These are phyloP conservation scores for Coniochaeta sp. DNA, from an alignment of 2,329 filamentous ascomycete genomes.

Conservation along the genomic window DNA sequence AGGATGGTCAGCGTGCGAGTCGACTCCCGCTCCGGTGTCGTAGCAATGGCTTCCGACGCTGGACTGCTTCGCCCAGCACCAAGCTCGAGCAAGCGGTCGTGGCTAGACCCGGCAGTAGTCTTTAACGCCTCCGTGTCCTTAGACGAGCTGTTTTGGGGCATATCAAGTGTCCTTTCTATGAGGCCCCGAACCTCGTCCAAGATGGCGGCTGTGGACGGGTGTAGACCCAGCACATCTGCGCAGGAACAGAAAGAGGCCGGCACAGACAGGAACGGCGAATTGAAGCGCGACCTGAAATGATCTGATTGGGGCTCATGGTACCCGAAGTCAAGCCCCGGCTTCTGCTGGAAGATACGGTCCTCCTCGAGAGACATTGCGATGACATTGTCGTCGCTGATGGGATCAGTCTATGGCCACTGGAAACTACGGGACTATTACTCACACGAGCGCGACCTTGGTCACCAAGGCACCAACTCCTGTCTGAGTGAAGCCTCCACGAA, in stretches of 20 bases:
- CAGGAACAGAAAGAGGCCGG: conserved; percentile 29
- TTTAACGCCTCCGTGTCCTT: conserved; percentile 22
- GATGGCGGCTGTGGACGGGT: conserved; percentile 31
- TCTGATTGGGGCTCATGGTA: conserved; percentile 27
- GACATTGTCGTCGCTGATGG: conserved; percentile 31
- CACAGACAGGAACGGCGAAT: conserved; percentile 30
- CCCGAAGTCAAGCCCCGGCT: conserved; percentile 23
- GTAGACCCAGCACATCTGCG: conserved; percentile 25
- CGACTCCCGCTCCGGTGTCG: background rate
- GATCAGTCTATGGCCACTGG: background rate
- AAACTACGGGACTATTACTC: conserved; percentile 12
- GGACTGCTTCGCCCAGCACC: background rate
- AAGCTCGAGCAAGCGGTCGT: background rate
- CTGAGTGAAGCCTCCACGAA: conserved; percentile 31
- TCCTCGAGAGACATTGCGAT: conserved; percentile 38
- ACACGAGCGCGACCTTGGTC: conserved; percentile 36
- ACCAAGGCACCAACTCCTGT: conserved; percentile 33
- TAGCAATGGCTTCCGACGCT: background rate
- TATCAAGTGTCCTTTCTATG: conserved; percentile 24
- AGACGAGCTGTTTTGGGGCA: conserved; percentile 18
- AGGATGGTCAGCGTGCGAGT: background rate
- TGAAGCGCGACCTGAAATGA: conserved; percentile 30
- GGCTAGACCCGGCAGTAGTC: background rate
- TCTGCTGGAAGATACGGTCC: conserved; percentile 29
- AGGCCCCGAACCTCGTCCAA: conserved; percentile 35